phyloP scores from a whole-genome alignment of 129 eudicot species.

The Flaveria robusta region DNA sequence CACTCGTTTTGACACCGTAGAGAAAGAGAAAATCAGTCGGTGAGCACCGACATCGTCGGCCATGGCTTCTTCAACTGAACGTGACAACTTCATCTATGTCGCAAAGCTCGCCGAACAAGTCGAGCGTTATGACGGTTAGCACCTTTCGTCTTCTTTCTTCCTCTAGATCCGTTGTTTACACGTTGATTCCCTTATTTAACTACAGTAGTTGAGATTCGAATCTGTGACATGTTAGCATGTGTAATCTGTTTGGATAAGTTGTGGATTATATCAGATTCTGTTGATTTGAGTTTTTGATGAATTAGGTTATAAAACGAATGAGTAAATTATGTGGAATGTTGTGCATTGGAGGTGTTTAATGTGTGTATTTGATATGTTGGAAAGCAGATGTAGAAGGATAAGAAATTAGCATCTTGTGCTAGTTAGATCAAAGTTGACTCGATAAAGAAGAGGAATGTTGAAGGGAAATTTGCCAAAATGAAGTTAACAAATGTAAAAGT shows the following conservation, averaged over 20 bases:
- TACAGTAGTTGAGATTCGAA: slow-evolving; percentile 12
- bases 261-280: background rate
- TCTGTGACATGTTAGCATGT: slow-evolving; percentile 5
- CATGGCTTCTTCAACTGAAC: slow-evolving; percentile 51
- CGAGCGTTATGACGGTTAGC: slow-evolving; percentile 54
- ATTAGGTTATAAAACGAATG: background rate
- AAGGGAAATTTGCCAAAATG: no score
- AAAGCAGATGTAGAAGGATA: slow-evolving; percentile 1
- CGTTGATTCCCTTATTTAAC: background rate
- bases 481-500: no score
- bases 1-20: slow-evolving; percentile 32
- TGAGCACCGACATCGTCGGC: slow-evolving; percentile 36
- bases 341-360: background rate
- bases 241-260: background rate
- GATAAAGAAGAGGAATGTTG: background rate
- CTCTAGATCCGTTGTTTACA: slow-evolving; percentile 36
- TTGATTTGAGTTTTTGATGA: slow-evolving; percentile 5
- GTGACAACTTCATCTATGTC: slow-evolving; percentile 52
- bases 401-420: background rate
- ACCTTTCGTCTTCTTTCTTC: slow-evolving; percentile 8
- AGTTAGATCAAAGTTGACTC: background rate
- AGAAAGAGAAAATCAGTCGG: slow-evolving; percentile 28
- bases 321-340: background rate
- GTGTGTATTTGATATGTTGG: slow-evolving; percentile 15
- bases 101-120: slow-evolving; percentile 62